Evolutionary conservation across 305 asterid species (phyloP).

Genomic region (Nicotiana rustica): DNA sequence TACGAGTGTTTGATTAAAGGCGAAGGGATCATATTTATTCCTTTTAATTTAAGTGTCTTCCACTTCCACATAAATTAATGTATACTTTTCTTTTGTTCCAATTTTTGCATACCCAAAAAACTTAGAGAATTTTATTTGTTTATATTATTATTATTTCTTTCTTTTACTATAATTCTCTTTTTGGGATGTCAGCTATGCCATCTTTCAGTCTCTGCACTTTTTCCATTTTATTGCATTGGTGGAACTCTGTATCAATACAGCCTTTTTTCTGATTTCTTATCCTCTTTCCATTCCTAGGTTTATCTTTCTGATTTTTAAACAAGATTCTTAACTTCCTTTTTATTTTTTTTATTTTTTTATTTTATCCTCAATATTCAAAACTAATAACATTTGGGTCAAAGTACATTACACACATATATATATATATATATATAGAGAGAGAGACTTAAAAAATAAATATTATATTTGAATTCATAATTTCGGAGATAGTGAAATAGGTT

Average conservation of each 20-base stretch:
- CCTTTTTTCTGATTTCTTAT: constrained; percentile 7
- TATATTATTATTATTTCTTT: background rate
- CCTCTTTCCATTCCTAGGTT: constrained; percentile 29
- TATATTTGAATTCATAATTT: no score
- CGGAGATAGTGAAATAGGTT: no score
- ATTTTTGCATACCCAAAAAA: constrained; percentile 1
- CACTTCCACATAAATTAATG: constrained; percentile 8
- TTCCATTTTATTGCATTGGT: constrained; percentile 19
- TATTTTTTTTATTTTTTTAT: background rate
- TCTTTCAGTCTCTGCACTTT: background rate
- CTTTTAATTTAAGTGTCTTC: constrained; percentile 9
- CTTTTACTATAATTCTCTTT: background rate
- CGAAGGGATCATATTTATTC: no score
- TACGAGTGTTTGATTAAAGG: no score
- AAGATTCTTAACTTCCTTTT: background rate
- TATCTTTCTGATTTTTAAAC: constrained; percentile 3
- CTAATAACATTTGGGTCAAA: background rate
- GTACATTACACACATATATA: no score
- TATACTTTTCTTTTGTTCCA: background rate
- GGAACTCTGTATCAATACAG: background rate
- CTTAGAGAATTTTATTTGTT: background rate
- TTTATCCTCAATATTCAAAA: background rate
- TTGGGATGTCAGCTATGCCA: constrained; percentile 33
- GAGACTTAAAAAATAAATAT: no score
- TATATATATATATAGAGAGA: no score